phyloP scores from a whole-genome alignment of 441 rosid genomes.

The Corymbia citriodora region DNA sequence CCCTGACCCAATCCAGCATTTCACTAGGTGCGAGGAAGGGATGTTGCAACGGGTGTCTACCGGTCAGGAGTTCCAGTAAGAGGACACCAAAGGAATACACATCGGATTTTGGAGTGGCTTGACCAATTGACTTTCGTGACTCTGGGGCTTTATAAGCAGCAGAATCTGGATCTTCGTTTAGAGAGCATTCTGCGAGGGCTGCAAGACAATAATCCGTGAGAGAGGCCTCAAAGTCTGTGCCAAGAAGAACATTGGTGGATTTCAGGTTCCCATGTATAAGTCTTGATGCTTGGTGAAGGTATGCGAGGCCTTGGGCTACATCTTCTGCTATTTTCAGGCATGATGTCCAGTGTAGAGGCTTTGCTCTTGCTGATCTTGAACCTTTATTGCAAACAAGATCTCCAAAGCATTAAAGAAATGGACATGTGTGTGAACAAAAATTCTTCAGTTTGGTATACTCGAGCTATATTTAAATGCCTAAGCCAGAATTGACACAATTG shows the following conservation, averaged over 20 bases:
- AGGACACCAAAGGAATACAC: constrained; percentile 78
- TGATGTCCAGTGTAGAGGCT: constrained; percentile 94
- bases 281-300: constrained; percentile 73
- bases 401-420: background rate
- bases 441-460: background rate
- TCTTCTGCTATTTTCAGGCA: constrained; percentile 95
- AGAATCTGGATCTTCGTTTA: constrained; percentile 6
- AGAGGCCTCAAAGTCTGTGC: constrained; percentile 82
- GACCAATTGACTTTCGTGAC: constrained; percentile 35
- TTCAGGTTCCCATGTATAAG: constrained; percentile 82
- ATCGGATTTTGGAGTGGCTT: constrained; percentile 57
- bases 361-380: constrained; percentile 74
- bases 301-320: constrained; percentile 76
- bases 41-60: constrained; percentile 61
- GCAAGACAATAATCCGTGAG: constrained; percentile 69
- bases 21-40: constrained; percentile 46
- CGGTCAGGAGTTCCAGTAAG: constrained; percentile 71
- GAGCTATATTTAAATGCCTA: background rate
- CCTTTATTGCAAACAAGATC: constrained; percentile 21
- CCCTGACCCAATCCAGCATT: constrained; percentile 68
- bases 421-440: too few species aligned
- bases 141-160: constrained; percentile 71
- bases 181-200: constrained; percentile 27
- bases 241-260: constrained; percentile 74
- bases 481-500: background rate